phyloP scores from a whole-genome alignment of 306 rosid species.

The Vicia sativa region DNA sequence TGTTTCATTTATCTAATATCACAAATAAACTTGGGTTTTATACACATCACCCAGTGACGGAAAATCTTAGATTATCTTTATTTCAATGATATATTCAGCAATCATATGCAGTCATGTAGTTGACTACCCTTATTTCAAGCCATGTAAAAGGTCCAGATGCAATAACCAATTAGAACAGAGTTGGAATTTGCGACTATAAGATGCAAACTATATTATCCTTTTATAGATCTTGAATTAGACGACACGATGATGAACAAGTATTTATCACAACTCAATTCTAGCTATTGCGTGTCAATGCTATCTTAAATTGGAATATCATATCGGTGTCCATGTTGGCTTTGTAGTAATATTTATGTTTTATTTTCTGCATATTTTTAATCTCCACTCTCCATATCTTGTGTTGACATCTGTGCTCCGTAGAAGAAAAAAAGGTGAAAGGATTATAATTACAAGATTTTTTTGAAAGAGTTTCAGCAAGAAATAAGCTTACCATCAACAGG shows the following conservation, averaged over 20 bases:
- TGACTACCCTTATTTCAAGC: conserved; percentile 22
- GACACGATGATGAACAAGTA: conserved; percentile 16
- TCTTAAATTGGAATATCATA: conserved; percentile 17
- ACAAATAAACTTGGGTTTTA: conserved; percentile 19
- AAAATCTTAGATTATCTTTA: not conserved
- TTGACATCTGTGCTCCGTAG: not conserved
- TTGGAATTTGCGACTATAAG: conserved; percentile 9
- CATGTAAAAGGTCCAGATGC: conserved; percentile 2
- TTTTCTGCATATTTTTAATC: conserved; percentile 16
- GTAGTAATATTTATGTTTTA: conserved; percentile 13
- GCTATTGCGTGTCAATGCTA: not conserved
- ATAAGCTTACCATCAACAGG: conserved; percentile 85
- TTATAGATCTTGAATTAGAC: conserved; percentile 24
- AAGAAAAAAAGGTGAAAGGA: not conserved
- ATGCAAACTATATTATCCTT: not conserved
- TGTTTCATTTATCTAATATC: not conserved
- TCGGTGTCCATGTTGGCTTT: conserved; percentile 17
- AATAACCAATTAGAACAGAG: conserved; percentile 14
- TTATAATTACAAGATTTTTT: too few relatives aligned
- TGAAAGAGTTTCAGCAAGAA: conserved; percentile 29
- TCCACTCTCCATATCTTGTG: conserved; percentile 6
- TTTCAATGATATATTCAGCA: conserved; percentile 6
- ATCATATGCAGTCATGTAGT: conserved; percentile 5
- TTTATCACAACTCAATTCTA: conserved; percentile 23
- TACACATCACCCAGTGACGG: conserved; percentile 1